Percentiles rank a stretch among this genome's conserved stretches.
phyloP scores from a whole-genome alignment of 164 flowering plant species.

The Echeveria elegans region DNA sequence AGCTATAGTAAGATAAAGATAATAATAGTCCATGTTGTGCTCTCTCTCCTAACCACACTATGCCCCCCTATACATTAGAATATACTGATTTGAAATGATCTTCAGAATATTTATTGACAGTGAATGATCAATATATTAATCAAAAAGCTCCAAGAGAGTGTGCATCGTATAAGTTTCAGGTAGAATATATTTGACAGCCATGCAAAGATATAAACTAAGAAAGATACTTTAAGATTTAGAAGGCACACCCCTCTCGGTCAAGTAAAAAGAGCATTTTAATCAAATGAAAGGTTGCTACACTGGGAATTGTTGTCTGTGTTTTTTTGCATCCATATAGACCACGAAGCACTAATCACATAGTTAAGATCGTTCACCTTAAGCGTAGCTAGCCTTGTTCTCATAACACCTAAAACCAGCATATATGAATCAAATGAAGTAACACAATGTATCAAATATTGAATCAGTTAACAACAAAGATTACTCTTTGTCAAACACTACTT shows the following conservation, averaged over 20 bases:
- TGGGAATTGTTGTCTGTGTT: too few species aligned
- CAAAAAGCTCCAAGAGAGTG: neutral
- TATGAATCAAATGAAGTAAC: too few species aligned
- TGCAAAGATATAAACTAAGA: neutral
- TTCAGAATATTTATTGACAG: constrained; percentile 2
- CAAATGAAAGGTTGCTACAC: neutral
- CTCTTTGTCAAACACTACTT: too few species aligned
- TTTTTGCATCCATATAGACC: too few species aligned
- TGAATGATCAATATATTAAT: neutral
- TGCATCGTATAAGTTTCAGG: neutral
- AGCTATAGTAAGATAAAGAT: neutral
- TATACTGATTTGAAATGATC: neutral
- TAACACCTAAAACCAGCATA: neutral
- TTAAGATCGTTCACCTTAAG: too few species aligned
- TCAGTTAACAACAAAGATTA: too few species aligned
- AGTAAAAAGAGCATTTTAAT: neutral
- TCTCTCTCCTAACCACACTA: constrained; percentile 1
- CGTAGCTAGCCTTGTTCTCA: too few species aligned
- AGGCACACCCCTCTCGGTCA: neutral
- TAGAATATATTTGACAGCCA: neutral
- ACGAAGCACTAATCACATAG: too few species aligned
- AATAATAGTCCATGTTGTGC: neutral
- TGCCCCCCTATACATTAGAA: neutral
- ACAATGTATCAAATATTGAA: too few species aligned
- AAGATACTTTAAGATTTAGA: too few species aligned